Base-by-base conservation (phyloP, 257 asterid genomes). In the Marsdenia floribunda region DNA sequence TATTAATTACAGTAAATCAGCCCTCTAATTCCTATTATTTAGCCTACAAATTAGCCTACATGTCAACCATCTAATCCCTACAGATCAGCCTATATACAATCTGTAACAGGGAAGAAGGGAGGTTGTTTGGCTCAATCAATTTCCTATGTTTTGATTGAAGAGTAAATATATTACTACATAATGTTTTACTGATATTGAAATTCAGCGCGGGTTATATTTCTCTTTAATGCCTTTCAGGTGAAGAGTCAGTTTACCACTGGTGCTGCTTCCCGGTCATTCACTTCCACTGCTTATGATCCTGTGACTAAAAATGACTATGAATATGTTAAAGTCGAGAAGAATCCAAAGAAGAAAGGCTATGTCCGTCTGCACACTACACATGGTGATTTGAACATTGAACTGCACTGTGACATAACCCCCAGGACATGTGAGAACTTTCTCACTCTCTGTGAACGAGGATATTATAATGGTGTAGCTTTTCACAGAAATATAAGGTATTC, bases 251-350 rank as follows among this genome's bases (percentile, higher is more conserved):
- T 70, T 87, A 92, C 98, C 70, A 88, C 93, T 65, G 99, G 97
- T 70, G 98, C 98, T 75, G 97, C 99, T 77, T 90, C 99, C 71
- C 86, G 98, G 60, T 92, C 99, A 68, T 92, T 95, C 85, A 92
- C 99, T 78, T 95, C 99, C 63, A 92, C 99, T 68, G 89, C 98
- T 72, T 95, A 74, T 81, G 93, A 87, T 79, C 99, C 98, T 38
- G 96, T 95, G 75, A 90, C 98, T 29, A 74, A 75, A 78, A 90
- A 95, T 80, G 98, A 91, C 78, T 92, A 87, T 35, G 99, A 89
- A 82, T 95, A 90, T 80, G 85, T 95, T 75, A 88, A 92, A 84
- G 97, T 95, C 68, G 99, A 95, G 92, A 95, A 92, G 86, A 95
- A 92, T 79, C 98, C 99, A 71, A 92, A 79, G 76, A 89, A 87